phyloP scores from a whole-genome alignment of 2,329 filamentous ascomycete species.

The Podosphaera xanthii region DNA sequence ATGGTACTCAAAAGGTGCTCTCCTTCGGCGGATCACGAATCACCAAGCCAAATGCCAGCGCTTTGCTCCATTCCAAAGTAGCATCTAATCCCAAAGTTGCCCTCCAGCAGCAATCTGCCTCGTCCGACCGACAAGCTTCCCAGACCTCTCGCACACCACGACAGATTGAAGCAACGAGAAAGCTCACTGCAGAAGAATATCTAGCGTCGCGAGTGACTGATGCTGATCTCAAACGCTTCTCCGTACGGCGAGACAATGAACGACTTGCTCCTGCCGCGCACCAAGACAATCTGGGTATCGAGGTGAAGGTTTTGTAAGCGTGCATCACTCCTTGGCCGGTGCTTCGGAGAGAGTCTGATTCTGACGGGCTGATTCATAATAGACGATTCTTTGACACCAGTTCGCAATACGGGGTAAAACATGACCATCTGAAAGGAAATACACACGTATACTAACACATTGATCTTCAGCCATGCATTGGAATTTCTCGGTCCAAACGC shows the following conservation, averaged over 20 bases:
- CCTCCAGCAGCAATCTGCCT: background rate
- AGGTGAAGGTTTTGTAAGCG: conserved; percentile 52
- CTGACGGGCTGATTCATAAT: background rate
- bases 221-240: conserved; percentile 53
- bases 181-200: conserved; percentile 28
- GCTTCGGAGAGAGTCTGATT: background rate
- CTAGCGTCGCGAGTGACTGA: conserved; percentile 42
- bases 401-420: conserved; percentile 70
- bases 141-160: conserved; percentile 8
- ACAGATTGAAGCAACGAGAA: conserved; percentile 9
- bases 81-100: background rate
- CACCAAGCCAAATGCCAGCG: conserved; percentile 27
- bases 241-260: conserved; percentile 46
- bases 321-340: background rate
- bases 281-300: conserved; percentile 43
- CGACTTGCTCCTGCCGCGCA: conserved; percentile 52
- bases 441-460: too few species aligned
- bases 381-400: conserved; percentile 76
- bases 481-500: conserved; percentile 55
- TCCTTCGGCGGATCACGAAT: conserved; percentile 36
- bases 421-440: background rate
- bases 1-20: conserved; percentile 30
- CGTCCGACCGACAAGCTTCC: conserved; percentile 4
- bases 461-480: conserved; percentile 53
- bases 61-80: conserved; percentile 4